Percentiles rank a stretch among this genome's conserved stretches.
Evolutionary conservation across 2,329 filamentous ascomycete genomes (phyloP).

Genomic region (Fusarium nelsonii): DNA sequence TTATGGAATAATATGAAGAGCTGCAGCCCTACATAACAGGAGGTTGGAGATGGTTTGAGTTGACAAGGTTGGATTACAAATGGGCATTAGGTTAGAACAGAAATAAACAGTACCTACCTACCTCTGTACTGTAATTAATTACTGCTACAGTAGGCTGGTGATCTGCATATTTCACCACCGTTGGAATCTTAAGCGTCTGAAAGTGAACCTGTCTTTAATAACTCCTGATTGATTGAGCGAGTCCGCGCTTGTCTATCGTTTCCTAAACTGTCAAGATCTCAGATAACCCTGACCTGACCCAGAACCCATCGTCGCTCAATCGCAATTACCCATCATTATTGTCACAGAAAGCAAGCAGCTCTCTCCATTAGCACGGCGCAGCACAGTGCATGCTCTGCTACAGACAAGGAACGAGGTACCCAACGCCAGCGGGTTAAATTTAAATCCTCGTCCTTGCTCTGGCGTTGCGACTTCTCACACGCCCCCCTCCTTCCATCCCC

Average conservation of each 20-base stretch:
- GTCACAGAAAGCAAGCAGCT: conserved; percentile 15
- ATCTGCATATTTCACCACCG: conserved; percentile 10
- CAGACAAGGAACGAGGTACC: conserved; percentile 34
- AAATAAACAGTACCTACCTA: background rate
- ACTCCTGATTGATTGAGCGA: conserved; percentile 15
- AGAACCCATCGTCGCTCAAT: conserved; percentile 19
- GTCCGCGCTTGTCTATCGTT: conserved; percentile 27
- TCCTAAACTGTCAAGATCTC: conserved; percentile 37
- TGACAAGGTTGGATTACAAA: conserved; percentile 11
- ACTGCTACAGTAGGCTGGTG: background rate
- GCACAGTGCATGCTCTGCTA: conserved; percentile 38
- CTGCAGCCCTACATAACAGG: conserved; percentile 29
- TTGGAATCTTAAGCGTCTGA: conserved; percentile 26
- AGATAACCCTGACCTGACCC: conserved; percentile 21
- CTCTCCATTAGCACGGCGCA: conserved; percentile 4
- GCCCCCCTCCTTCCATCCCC: conserved; percentile 7
- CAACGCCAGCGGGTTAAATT: conserved; percentile 45
- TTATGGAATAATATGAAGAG: conserved; percentile 13
- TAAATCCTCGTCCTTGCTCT: conserved; percentile 40
- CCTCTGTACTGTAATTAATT: too few species aligned
- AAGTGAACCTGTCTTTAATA: conserved; percentile 17
- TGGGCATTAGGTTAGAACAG: background rate
- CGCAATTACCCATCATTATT: conserved; percentile 21
- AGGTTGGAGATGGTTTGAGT: conserved; percentile 2
- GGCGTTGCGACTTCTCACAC: conserved; percentile 15